Base-by-base conservation (phyloP, 139 green algal genomes). In the Micractinium conductrix region DNA sequence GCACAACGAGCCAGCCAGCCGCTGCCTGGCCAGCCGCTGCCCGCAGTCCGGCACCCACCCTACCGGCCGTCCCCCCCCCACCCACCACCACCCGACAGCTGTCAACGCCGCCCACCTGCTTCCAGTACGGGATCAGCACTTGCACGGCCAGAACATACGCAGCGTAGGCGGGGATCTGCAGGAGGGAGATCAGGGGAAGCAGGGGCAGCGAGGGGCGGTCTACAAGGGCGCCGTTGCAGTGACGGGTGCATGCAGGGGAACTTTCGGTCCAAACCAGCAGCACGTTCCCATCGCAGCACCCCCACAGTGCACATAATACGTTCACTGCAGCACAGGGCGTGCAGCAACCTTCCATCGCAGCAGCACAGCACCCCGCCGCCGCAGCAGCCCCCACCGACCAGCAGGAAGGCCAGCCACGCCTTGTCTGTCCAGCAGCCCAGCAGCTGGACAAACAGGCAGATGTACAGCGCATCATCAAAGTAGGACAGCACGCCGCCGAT, bases 401-500 rank as follows among this genome's bases (percentile, higher is more conserved):
- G 22, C 30, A 93, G 45, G 43, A 91, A 91, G 2, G 79, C 42
- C 5, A 85, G 42, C 73, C 87, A 94, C 83, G 93, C 95, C 30
- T 90, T 90, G 69, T 89, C 91, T 26, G 58, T 86, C 40, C 92
- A 78, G 53, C 72, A 70, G 9, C 88, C 84, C 48, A 75, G 30
- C 8, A 93, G 50, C 69, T 95, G 93, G 35, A 94, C 86, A 43
- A 95, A 91, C 17, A 84, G 53, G 16, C 86, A 84, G n/a, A 96
- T 85, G 76, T 96, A 97, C 21, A 95, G 85, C 4, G 93, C 30
- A 71, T 97, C 94, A 38, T 95, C 90, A 80, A 91, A 94, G 83
- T 97, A 96, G 2, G 53, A 82, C 48, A 90, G 83, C n/a, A 92
- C 87, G 43, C 93, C 93, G 7, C 89, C 91, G 60, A 91, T 91